Base-by-base conservation (phyloP, 1,139 yeast species). In the Blastobotrys petasosporus region DNA sequence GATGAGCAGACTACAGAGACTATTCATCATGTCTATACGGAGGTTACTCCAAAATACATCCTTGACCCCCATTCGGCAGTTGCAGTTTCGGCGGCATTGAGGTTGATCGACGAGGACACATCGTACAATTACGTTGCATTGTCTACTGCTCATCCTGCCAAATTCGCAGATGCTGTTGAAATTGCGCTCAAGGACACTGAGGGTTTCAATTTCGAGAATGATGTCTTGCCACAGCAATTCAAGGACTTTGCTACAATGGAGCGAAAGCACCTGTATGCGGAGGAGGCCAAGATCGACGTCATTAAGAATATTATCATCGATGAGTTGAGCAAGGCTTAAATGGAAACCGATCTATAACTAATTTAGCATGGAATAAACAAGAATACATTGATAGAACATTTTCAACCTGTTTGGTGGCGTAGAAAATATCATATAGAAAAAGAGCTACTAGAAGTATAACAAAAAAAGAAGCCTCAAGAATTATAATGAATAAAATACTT, bases 131-230 rank as follows among this genome's bases (percentile, higher is more conserved):
- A 86, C 64, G 75, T 92, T 43, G 85, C 96, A 4, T 77, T 92
- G 51, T 85, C 97, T 2, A 92, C 98, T 39, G 98, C 98, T 6
- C 98, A 92, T 64, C 98, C 98, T 37, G 98, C 98, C 51, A 92
- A 92, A 69, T 92, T 92, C 63, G 86, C 96, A 25, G 97, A 88
- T 53, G 98, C 95, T 45, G 98, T 92, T 15, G 84, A 88, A 65
- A 71, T 77, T 58, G 88, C 97, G 1, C 76, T 92, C 56, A 64
- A 68, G 42, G 74, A 75, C 1, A 73, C 79, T 52, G 77, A 75
- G 20, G 87, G 80, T 20, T 94, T 90, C 68, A 79, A 88, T 4
- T 92, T 92, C 60, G 96, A 87, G 57, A 73, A 74, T 44, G 90
- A 86, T 55, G 97, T 94, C 28, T 75, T 94, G 48, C 98, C 98